Evolutionary conservation across 257 asterid species (phyloP), one percentile per base, ranked within the genome.

Genomic region (Voacanga thouarsii): DNA sequence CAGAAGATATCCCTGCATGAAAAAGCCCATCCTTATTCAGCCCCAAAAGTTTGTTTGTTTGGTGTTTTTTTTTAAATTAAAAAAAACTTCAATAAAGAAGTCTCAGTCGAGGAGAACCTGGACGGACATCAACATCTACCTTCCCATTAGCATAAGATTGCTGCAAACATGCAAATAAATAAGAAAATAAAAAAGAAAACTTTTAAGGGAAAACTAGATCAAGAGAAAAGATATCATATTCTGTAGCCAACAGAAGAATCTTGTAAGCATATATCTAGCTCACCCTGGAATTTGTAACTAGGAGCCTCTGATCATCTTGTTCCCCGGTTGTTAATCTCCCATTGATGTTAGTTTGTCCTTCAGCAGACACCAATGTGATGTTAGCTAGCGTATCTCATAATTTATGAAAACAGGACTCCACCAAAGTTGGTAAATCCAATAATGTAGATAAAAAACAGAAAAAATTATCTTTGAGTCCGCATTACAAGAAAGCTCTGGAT

Each of bases 131-230:
- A 80, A 81, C 68, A 80, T 91, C 88, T 74, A 81, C 77, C 91
- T 84, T 89, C 91, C 95, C 97, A 82, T 91, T 90, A 63, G 84
- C 45, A 84, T 88, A 92, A 72, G 91, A 88, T 84, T 85, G 96
- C 98, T 93, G 79, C 84, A 80, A 86, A 85, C 73, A 81, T 51
- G 23, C 28, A 75, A 71, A 78, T 66, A 60, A 61, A 77, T 75
- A 43, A 76, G 76, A 81, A 64, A 79, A 69, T 60, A 57, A 80
- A 39, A 44, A 78, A 23, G 19, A 81, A 47, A 79, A 56, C 39
- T 71, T 59, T 59, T 5, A 18, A 41, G 9, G 47, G 71, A 57
- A 66, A 39, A 78, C 15, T 23, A 33, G 51, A 47, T 39, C 33
- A 30, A 6, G 2, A 44, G 39, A 12, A 51, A 26, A 37, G 39